Evolutionary conservation across 352 stramenopile species (phyloP), one percentile per base, ranked within the genome.

Genomic region (Pythium monospermum): DNA sequence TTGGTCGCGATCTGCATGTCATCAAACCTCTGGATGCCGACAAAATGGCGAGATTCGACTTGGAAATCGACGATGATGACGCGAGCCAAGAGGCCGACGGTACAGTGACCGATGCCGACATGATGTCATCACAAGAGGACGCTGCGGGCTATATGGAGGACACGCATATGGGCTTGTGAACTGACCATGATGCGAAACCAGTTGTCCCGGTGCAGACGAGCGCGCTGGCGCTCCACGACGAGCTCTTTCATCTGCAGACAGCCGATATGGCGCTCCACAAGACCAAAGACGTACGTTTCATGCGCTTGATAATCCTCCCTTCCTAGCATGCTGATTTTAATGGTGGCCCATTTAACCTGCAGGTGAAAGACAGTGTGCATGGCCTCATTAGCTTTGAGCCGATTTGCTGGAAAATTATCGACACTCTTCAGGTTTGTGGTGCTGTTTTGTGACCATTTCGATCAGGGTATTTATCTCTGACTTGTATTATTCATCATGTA

Each of bases 321-420:
- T n/a, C n/a, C n/a, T n/a, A n/a, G n/a, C n/a, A n/a, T n/a, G 26
- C n/a, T 49, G 10, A 47, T 11, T 11, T 31, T 4, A 7, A n/a
- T 57, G 4, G 6, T 2, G 21, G 21, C n/a, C 27, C n/a, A 39
- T 22, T 21, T 49, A 23, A 15, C 15, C n/a, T 18, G 32, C 44
- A 88, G 81, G 87, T 92, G 41, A 92, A 87, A 42, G 81, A 92
- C 64, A 87, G 70, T 30, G 73, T 91, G 1, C 81, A 91, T 47
- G 81, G 81, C 11, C 62, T 87, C 19, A 85, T 91, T 46, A 71
- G 66, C 33, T 85, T 91, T 33, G 81, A 91, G 61, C 76, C 81
- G 6, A 66, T 91, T 28, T 91, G 81, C 49, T 89, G 87, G 81
- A 70, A 57, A 22, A 87, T 91, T 43, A 91, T 89, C 36, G 81